Evolutionary conservation across 306 rosid species (phyloP), one percentile per base, ranked within the genome.

Genomic region (Quercus berberidifolia): DNA sequence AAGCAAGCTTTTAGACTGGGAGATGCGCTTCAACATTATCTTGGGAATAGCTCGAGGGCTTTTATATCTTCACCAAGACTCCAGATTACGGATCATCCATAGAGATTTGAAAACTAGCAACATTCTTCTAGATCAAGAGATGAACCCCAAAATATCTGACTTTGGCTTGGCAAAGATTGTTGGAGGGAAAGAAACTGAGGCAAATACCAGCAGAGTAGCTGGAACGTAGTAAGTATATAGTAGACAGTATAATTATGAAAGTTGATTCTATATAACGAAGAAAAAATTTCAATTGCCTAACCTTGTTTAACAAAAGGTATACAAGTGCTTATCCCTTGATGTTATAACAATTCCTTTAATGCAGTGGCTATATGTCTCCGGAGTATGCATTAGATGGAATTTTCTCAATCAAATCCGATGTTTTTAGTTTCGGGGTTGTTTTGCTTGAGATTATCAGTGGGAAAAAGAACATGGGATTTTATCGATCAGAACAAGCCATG

Each of bases 381-480:
- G 91, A 87, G 15, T 87, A 81, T 11, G 89, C 87, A 3, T 67
- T 86, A 33, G 87, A 86, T 0, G 90, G 91, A 59, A 0, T 56
- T 17, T 89, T 86, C 59, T 91, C 91, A 2, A 60, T 69, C 17
- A 91, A 91, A 69, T 87, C 88, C 0, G 90, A 89, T 19, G 88
- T 87, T 6, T 91, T 86, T 77, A 89, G 96, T 60, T 91, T 89
- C 18, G 91, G 96, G 1, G 89, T 89, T 15, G 85, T 89, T 4
- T 25, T 91, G 0, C 73, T 91, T 13, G 91, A 89, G 80, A 84
- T 89, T 60, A 67, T 91, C 0, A 84, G 91, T 2, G 91, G 91
- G 5, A 89, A 76, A 79, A 80, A 51, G 83, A 87, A 89, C 69
- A 84, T 90, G 0, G 85, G 89, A 62, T 86, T 87, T 43, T 86